Conservation (phyloP, 2,329 filamentous ascomycete genomes). For the Stemphylium vesicarium region DNA sequence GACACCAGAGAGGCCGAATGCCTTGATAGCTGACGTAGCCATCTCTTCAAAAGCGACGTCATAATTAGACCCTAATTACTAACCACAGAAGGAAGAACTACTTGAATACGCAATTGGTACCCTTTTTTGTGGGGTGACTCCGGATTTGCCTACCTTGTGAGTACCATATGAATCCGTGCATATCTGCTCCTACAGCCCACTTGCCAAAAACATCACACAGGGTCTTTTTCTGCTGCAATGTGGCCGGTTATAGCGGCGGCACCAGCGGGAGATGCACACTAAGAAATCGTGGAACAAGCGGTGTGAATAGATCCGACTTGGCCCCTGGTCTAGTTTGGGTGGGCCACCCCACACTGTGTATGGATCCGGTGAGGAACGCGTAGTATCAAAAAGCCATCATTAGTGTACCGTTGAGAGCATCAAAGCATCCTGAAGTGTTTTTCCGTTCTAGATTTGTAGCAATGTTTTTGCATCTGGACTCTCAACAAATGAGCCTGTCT, state of each 20-base stretch:
- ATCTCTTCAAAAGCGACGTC: background rate
- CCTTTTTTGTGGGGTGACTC: background rate
- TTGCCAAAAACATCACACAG: background rate
- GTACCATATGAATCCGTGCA: background rate
- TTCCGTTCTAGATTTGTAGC: background rate
- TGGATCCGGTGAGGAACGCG: slow-evolving; percentile 10
- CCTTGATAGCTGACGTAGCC: background rate
- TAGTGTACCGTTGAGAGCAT: background rate
- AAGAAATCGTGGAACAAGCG: slow-evolving; percentile 13
- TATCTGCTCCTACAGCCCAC: background rate
- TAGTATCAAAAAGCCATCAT: background rate
- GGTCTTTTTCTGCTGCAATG: background rate
- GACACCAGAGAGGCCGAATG: background rate
- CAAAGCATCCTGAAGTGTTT: background rate
- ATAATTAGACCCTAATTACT: background rate
- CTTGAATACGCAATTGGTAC: background rate
- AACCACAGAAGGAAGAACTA: background rate
- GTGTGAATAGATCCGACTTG: slow-evolving; percentile 9
- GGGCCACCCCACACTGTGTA: slow-evolving; percentile 4
- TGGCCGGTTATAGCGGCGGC: slow-evolving; percentile 1
- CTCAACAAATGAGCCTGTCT: too few relatives aligned
- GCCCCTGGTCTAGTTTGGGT: background rate
- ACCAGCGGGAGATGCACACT: slow-evolving; percentile 12
- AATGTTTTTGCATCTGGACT: background rate
- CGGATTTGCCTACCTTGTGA: background rate